A percentile compares a stretch with the other conserved stretches of the same genome.
Evolutionary conservation across 2,329 filamentous ascomycete genomes (phyloP).

Genomic region (Neopestalotiopsis rosae): DNA sequence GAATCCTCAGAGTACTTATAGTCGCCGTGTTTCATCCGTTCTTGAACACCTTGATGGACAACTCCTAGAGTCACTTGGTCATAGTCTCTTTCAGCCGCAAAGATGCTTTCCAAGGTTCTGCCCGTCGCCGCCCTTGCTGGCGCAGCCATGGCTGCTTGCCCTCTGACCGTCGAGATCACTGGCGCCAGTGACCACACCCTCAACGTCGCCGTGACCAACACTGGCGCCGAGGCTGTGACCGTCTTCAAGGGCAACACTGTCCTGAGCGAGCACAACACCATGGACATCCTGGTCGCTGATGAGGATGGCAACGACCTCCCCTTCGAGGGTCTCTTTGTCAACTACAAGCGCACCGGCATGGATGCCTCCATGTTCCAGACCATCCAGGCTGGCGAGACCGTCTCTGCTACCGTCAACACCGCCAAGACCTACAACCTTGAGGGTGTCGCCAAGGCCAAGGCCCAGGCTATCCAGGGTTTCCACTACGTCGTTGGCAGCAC

Average conservation of each 20-base stretch:
- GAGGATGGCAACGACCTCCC: slow-evolving; percentile 14
- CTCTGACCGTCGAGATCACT: slow-evolving; percentile 15
- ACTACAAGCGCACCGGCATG: slow-evolving; percentile 15
- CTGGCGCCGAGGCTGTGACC: slow-evolving; percentile 15
- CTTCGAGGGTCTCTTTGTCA: slow-evolving; percentile 16
- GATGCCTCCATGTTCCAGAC: slow-evolving; percentile 16
- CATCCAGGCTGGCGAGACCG: slow-evolving; percentile 16
- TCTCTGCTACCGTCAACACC: slow-evolving; percentile 12
- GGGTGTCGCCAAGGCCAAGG: slow-evolving; percentile 15
- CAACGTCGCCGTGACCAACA: slow-evolving; percentile 17
- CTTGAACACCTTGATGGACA: slow-evolving; percentile 9
- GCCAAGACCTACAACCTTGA: slow-evolving; percentile 19
- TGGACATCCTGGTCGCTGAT: slow-evolving; percentile 14
- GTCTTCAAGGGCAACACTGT: slow-evolving; percentile 19
- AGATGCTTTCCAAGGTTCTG: slow-evolving; percentile 14
- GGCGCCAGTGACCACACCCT: slow-evolving; percentile 3
- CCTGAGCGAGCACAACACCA: slow-evolving; percentile 12
- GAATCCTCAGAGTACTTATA: slow-evolving; percentile 9
- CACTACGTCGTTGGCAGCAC: slow-evolving; percentile 7
- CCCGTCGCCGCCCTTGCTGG: slow-evolving; percentile 14
- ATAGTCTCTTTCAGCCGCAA: background rate
- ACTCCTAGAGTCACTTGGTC: background rate
- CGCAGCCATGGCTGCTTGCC: slow-evolving; percentile 16
- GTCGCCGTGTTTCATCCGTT: slow-evolving; percentile 5
- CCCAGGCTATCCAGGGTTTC: slow-evolving; percentile 14